Base-by-base conservation (phyloP, 768 basidiomycete genomes). In the Suillus plorans region DNA sequence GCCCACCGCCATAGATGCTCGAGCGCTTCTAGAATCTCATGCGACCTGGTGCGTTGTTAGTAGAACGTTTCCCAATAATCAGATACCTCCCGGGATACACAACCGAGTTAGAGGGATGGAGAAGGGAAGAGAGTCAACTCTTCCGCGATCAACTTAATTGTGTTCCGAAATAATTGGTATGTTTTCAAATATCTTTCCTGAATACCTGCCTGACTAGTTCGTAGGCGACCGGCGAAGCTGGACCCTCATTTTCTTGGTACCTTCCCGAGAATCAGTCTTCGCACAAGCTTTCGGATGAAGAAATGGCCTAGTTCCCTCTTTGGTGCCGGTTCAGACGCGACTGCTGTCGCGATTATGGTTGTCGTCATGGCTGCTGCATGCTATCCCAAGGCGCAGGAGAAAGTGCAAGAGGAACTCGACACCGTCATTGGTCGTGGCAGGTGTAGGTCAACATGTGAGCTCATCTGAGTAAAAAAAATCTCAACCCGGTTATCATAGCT, bases 291-390 rank as follows among this genome's bases (percentile, higher is more conserved):
- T 81, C 85, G 4, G 78, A 85, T 62, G 78, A 84, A 62, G 87
- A 89, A 69, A 81, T 83, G 34, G 84, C 87, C 0, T 89, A 89
- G 88, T 0, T 81, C 82, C 44, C 84, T 89, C 74, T 89, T 87
- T 65, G 88, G 88, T 31, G 87, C 87, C 42, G 88, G 88, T 16
- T 82, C 85, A 0, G 88, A 88, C 67, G 89, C 87, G 68, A 88
- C 86, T 12, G 85, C 86, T 4, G 82, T 85, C 12, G 86, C 83
- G 0, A 84, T 88, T 64, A 84, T 82, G 68, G 76, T 86, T 47
- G 70, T 79, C 2, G 74, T 89, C n/a, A 80, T 88, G 78, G 86
- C 87, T 20, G 81, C 87, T 1, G 85, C 85, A 0, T 80, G 80
- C 63, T 82, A 84, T 64, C 86, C 86, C 2, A 79, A 82, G n/a